Conservation (phyloP, 192 early-diverging fungal species). For the Podila horticola region DNA sequence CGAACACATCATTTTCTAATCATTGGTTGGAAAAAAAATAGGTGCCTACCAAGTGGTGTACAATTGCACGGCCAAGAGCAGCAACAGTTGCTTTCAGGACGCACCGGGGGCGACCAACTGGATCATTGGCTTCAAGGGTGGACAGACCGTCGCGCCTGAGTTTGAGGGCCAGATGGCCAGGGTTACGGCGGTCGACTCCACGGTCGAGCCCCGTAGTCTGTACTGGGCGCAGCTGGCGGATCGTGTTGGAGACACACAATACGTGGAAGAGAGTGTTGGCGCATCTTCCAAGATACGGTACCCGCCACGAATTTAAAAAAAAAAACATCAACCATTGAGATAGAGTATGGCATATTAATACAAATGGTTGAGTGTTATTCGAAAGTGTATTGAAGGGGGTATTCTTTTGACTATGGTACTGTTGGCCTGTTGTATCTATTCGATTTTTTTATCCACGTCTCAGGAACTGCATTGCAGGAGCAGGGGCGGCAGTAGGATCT, state of each 20-base stretch:
- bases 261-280: conserved; percentile 6
- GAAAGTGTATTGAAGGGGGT: neutral
- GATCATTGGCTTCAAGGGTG: conserved; percentile 24
- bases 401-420: neutral
- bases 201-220: conserved; percentile 22
- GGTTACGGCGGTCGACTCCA: conserved; percentile 2
- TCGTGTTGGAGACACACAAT: conserved; percentile 8
- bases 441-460: conserved; percentile 1
- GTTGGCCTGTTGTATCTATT: neutral
- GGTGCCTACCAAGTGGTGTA: conserved; percentile 22
- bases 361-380: too few species aligned
- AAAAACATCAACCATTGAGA: too few species aligned
- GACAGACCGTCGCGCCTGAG: conserved; percentile 5
- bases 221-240: conserved; percentile 15
- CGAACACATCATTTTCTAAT: neutral
- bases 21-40: neutral
- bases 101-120: conserved; percentile 22
- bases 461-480: neutral
- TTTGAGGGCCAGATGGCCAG: conserved; percentile 5
- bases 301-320: neutral
- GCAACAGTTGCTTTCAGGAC: conserved; percentile 21
- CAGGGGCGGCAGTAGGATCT: neutral
- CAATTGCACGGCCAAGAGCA: conserved; percentile 12
- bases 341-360: too few species aligned
- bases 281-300: conserved; percentile 2